phyloP scores from a whole-genome alignment of 1,284 basidiomycete genomes.

The Sanghuangporus weigelae region DNA sequence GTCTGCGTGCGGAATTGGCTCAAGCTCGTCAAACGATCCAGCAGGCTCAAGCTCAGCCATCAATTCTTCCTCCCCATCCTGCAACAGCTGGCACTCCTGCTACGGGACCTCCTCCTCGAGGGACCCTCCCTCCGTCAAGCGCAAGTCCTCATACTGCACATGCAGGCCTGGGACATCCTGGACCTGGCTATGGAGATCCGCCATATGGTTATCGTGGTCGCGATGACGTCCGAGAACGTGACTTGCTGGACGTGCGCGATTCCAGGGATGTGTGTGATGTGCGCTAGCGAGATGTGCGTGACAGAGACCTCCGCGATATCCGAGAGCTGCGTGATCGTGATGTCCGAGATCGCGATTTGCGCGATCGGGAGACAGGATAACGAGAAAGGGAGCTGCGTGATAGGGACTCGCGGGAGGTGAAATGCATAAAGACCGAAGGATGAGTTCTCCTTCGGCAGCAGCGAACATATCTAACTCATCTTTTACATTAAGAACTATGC shows the following conservation, averaged over 20 bases:
- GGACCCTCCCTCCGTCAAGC: constrained; percentile 20
- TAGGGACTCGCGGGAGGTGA: constrained; percentile 26
- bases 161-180: constrained; percentile 10
- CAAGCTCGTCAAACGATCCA: constrained; percentile 32
- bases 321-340: constrained; percentile 8
- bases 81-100: constrained; percentile 9
- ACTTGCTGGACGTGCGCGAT: constrained; percentile 7
- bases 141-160: constrained; percentile 19
- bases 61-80: constrained; percentile 20
- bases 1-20: constrained; percentile 63
- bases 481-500: too few relatives aligned
- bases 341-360: constrained; percentile 2
- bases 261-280: constrained; percentile 18
- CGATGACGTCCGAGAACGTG: constrained; percentile 21
- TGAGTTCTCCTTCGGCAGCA: constrained; percentile 18
- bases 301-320: constrained; percentile 7
- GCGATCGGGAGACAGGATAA: background rate
- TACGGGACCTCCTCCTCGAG: constrained; percentile 25
- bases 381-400: constrained; percentile 24
- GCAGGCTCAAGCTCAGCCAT: constrained; percentile 8
- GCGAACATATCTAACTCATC: background rate
- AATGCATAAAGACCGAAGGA: constrained; percentile 33
- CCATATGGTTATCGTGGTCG: constrained; percentile 21
- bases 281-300: constrained; percentile 23
- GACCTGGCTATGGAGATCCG: constrained; percentile 20